Conservation (phyloP, 2,329 filamentous ascomycete species). For the Pseudogymnoascus sp. region DNA sequence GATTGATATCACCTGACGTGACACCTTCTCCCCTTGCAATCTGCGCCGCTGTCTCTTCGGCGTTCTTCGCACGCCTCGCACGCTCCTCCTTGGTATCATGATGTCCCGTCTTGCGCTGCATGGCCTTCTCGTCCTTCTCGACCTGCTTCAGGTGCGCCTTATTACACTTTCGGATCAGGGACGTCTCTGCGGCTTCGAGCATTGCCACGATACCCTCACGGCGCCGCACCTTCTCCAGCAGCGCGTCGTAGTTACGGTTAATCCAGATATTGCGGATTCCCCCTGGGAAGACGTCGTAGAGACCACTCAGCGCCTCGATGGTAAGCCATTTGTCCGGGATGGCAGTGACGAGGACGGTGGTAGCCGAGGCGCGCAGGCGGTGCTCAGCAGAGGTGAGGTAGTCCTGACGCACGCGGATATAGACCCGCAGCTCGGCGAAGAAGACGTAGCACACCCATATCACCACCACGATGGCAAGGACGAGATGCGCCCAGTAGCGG, state of each 20-base stretch:
- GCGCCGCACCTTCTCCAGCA: constrained; percentile 75
- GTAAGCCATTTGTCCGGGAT: constrained; percentile 90
- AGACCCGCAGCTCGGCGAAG: constrained; percentile 77
- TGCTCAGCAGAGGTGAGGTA: constrained; percentile 94
- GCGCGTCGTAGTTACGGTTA: constrained; percentile 77
- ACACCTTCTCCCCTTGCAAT: constrained; percentile 43
- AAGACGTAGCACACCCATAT: constrained; percentile 81
- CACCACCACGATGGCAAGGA: constrained; percentile 71
- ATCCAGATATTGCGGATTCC: constrained; percentile 96
- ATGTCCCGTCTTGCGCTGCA: constrained; percentile 1
- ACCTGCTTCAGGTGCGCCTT: constrained; percentile 65
- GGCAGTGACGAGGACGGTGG: constrained; percentile 84
- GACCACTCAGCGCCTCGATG: constrained; percentile 67
- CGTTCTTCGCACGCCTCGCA: constrained; percentile 24
- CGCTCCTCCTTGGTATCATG: constrained; percentile 27
- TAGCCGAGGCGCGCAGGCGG: constrained; percentile 85
- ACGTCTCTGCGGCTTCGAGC: constrained; percentile 77
- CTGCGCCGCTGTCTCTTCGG: constrained; percentile 34
- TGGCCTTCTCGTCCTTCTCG: constrained; percentile 12
- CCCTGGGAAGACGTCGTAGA: constrained; percentile 95
- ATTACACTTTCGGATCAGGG: constrained; percentile 72
- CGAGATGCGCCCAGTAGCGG: constrained; percentile 76
- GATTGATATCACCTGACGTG: constrained; percentile 45
- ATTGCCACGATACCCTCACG: constrained; percentile 63
- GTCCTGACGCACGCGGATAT: constrained; percentile 88